These are phyloP conservation scores for Calonectria pauciramosa DNA, from an alignment of 2,329 filamentous ascomycete genomes.

Conservation along the genomic window DNA sequence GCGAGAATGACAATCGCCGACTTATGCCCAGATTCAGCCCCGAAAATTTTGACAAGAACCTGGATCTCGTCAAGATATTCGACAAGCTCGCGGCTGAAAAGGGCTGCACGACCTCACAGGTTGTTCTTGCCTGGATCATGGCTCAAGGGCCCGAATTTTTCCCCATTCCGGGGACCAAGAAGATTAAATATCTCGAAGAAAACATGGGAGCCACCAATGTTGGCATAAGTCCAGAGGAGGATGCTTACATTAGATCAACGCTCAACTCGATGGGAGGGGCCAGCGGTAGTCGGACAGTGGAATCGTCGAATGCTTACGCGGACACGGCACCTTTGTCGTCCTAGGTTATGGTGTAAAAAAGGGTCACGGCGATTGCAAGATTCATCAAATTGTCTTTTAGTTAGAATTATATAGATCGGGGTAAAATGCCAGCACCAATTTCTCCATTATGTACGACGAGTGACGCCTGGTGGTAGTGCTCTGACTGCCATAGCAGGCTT, in stretches of 20 bases:
- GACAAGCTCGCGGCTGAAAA: constrained; percentile 65
- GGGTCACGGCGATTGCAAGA: background rate
- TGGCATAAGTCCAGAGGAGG: constrained; percentile 46
- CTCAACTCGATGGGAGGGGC: constrained; percentile 7
- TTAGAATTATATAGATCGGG: background rate
- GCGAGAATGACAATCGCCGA: constrained; percentile 6
- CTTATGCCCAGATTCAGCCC: constrained; percentile 23
- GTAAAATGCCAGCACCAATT: background rate
- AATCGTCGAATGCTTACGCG: constrained; percentile 10
- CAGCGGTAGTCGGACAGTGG: constrained; percentile 4
- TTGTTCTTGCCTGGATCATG: constrained; percentile 73
- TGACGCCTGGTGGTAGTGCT: background rate
- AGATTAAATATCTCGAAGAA: constrained; percentile 56
- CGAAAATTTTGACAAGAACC: constrained; percentile 59
- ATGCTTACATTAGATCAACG: constrained; percentile 40
- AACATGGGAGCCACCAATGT: constrained; percentile 53
- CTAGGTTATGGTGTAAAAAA: background rate
- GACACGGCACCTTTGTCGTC: background rate
- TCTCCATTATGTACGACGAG: background rate
- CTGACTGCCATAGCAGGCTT: background rate
- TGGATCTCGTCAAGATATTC: constrained; percentile 65
- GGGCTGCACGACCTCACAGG: constrained; percentile 64
- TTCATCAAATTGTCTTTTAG: background rate
- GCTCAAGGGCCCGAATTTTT: constrained; percentile 70
- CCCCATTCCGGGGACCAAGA: constrained; percentile 64